Percentiles rank a stretch among this genome's conserved stretches.
Conservation (phyloP, 2,329 filamentous ascomycete species). For the Ascochyta pisi region DNA sequence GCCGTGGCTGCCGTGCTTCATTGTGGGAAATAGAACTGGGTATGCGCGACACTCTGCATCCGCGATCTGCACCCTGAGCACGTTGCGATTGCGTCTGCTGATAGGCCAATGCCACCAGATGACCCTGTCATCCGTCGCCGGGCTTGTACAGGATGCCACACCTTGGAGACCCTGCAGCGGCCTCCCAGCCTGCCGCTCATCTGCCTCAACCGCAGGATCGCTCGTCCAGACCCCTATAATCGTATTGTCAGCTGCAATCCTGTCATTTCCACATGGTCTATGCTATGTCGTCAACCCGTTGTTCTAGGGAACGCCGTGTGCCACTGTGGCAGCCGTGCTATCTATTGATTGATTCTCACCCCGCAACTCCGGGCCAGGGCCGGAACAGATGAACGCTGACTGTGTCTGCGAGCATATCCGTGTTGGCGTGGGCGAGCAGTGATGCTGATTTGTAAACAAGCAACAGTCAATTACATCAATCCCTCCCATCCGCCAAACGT, state of each 20-base stretch:
- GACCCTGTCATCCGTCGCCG: conserved; percentile 33
- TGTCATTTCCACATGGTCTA: conserved; percentile 29
- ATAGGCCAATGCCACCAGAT: conserved; percentile 46
- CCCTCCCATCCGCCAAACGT: neutral
- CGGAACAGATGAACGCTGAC: conserved; percentile 14
- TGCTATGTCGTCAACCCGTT: conserved; percentile 26
- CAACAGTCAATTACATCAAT: neutral
- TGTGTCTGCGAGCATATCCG: conserved; percentile 16
- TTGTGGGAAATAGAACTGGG: conserved; percentile 9
- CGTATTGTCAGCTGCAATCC: conserved; percentile 32
- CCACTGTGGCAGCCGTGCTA: conserved; percentile 10
- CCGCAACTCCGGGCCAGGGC: conserved; percentile 12
- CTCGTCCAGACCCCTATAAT: conserved; percentile 35
- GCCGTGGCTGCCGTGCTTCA: conserved; percentile 13
- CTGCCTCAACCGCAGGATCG: conserved; percentile 28
- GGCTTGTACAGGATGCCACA: conserved; percentile 13
- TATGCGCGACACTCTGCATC: conserved; percentile 36
- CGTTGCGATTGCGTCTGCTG: conserved; percentile 34
- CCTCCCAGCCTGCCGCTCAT: conserved; percentile 32
- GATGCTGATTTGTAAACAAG: conserved; percentile 14
- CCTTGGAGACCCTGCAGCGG: conserved; percentile 44
- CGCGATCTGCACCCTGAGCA: conserved; percentile 41
- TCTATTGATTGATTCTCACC: conserved; percentile 22
- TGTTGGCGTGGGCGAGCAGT: conserved; percentile 3
- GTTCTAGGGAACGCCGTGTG: conserved; percentile 22